Conservation (phyloP, 345 rosid genomes). For the Lepidium sativum region DNA sequence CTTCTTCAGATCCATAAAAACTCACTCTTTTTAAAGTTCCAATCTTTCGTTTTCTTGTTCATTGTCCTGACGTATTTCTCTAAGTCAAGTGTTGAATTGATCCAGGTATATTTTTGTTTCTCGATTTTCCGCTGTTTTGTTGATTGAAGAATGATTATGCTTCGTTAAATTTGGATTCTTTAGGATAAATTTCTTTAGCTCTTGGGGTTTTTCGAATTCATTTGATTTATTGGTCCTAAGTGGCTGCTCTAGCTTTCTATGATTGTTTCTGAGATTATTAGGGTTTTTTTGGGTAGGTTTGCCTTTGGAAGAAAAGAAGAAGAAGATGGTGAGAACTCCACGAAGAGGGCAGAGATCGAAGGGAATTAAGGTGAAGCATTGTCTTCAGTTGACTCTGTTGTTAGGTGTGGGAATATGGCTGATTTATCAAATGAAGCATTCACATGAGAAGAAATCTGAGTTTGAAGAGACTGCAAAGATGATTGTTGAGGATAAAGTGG, state of each 20-base stretch:
- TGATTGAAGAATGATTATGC: neutral
- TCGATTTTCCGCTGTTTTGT: neutral
- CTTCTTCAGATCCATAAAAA: neutral
- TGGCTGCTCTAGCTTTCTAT: neutral
- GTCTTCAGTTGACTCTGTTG: constrained; percentile 63
- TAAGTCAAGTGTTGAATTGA: neutral
- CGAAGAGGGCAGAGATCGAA: constrained; percentile 62
- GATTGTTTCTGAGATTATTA: neutral
- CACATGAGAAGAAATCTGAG: constrained; percentile 50
- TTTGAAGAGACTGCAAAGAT: constrained; percentile 26
- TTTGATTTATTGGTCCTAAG: neutral
- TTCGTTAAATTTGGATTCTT: neutral
- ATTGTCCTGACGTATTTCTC: neutral
- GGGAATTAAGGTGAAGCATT: constrained; percentile 78
- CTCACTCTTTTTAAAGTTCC: neutral
- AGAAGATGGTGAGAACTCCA: constrained; percentile 57
- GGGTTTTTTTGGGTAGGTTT: neutral
- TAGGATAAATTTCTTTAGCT: no score
- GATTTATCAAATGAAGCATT: constrained; percentile 73
- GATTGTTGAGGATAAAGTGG: constrained; percentile 28
- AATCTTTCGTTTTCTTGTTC: neutral
- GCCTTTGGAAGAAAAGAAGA: neutral
- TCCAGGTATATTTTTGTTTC: neutral
- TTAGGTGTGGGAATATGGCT: constrained; percentile 74
- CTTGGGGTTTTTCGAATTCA: neutral